Evolutionary conservation across 495 filamentous ascomycete genomes (phyloP), one percentile per base, ranked within the genome.

Genomic region (Penicillium cinerascens): DNA sequence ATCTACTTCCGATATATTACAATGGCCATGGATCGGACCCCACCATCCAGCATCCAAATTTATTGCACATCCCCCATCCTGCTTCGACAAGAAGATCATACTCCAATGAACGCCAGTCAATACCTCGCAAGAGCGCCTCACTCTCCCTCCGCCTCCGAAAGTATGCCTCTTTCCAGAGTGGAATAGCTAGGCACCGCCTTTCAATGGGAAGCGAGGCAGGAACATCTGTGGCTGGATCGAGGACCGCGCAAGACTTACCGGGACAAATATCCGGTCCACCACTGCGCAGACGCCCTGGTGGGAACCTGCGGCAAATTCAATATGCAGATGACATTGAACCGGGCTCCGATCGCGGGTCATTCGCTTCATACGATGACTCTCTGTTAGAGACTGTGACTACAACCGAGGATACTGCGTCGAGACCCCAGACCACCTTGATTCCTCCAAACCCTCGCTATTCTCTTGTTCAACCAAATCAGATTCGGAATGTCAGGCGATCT

Each of bases 231-330:
- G 67, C 71, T 35, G 67, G 73, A 25, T 66, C 52, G 11, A 55
- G 64, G 51, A 60, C 67, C 18, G 64, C 58, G 6, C 71, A 68
- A 16, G 73, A 74, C 37, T 45, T 61, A 27, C 40, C 56, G n/a
- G 71, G 75, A 33, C 73, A 67, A 47, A 63, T 65, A 29, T 59
- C 66, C 6, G 72, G 67, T 13, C 78, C 74, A 42, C 79, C 88
- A 52, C 82, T 98, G 37, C 82, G 93, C 50, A 81, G 93, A 62
- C 82, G 89, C 23, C 95, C 92, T 16, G 93, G 93, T 43, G 91
- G 93, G 33, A 86, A 97, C 72, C 74, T 98, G 44, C 84, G 90
- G 55, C 89, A 86, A 21, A 89, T 84, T 44, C 78, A 82, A 23
- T 89, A 87, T 63, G 86, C 88, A 21, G 81, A 82, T 54, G 88